Evolutionary conservation across 2,329 filamentous ascomycete species (phyloP), one percentile per base, ranked within the genome.

Genomic region (Huntiella abstrusa): DNA sequence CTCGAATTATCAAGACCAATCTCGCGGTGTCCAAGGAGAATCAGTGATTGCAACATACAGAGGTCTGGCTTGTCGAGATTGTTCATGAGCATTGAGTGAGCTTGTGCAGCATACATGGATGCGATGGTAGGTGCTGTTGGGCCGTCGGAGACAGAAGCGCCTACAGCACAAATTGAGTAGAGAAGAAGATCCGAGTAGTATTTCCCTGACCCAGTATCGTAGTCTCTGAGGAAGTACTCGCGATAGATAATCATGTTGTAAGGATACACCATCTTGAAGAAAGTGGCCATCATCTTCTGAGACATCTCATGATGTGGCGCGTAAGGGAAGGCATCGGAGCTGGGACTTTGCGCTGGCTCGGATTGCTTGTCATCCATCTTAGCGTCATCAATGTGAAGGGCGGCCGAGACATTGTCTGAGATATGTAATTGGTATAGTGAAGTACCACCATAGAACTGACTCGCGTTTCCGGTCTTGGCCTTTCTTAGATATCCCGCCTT

Each of bases 161-260:
- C 66, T n/a, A 67, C 57, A 3, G 67, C 59, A 53, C 67, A 70
- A 12, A 70, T 66, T 11, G 65, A 58, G 51, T 64, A 70, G 5
- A 70, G 32, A 4, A 70, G 58, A 10, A 66, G 54, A 45, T 70
- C 66, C 0, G 67, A 70, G 51, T 69, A 70, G 52, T 70, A 68
- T 22, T 60, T 62, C 0, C 67, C 67, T 1, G 54, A 58, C 0
- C 64, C 65, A 2, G 60, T 56, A 51, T 67, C 64, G 45, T 69
- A 70, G 51, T 70, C 67, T 28, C 67, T 56, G 7, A 70, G 54
- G 49, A 70, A 70, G 49, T 64, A 69, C 51, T 70, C 67, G 28
- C 67, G 60, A 49, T 70, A 70, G 2, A 70, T 57, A 47, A 64
- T 62, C 65, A 70, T 68, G 52, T 65, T 60, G 50, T 67, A 68